phyloP scores from a whole-genome alignment of 2,329 filamentous ascomycete genomes.

The Pyrenophora graminea region DNA sequence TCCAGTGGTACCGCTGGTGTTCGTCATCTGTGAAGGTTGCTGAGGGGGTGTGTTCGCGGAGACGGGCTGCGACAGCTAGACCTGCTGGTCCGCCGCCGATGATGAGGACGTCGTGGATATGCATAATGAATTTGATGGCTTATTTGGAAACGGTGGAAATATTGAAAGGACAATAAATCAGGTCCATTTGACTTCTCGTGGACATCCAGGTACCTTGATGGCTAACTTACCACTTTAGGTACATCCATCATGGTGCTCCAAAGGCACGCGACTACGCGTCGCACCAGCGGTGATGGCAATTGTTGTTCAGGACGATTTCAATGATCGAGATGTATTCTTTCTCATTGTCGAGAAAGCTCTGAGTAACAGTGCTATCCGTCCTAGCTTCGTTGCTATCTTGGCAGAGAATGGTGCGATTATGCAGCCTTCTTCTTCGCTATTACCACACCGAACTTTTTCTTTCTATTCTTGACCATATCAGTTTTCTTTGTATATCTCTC shows the following conservation, averaged over 20 bases:
- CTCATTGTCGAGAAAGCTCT: too few relatives aligned
- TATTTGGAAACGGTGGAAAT: not conserved
- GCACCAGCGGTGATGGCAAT: not conserved
- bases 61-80: conserved; percentile 71
- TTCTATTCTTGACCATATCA: too few relatives aligned
- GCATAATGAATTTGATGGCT: conserved; percentile 14
- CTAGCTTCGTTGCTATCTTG: too few relatives aligned
- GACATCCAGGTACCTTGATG: conserved; percentile 28
- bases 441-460: too few relatives aligned
- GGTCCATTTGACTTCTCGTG: not conserved
- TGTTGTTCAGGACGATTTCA: too few relatives aligned
- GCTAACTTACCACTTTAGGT: conserved; percentile 10
- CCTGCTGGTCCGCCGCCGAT: conserved; percentile 75
- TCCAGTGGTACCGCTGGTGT: conserved; percentile 80
- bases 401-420: too few relatives aligned
- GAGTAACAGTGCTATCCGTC: too few relatives aligned
- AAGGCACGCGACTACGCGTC: conserved; percentile 1
- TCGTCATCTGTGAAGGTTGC: conserved; percentile 84
- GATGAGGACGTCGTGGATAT: conserved; percentile 68
- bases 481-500: too few relatives aligned
- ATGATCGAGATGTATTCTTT: too few relatives aligned
- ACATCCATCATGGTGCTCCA: conserved; percentile 33
- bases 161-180: not conserved
- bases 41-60: conserved; percentile 73
- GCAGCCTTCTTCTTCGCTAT: too few relatives aligned